Percentiles rank a stretch among this genome's conserved stretches.
phyloP scores from a whole-genome alignment of 345 rosid genomes.

The Carallia pectinifolia region DNA sequence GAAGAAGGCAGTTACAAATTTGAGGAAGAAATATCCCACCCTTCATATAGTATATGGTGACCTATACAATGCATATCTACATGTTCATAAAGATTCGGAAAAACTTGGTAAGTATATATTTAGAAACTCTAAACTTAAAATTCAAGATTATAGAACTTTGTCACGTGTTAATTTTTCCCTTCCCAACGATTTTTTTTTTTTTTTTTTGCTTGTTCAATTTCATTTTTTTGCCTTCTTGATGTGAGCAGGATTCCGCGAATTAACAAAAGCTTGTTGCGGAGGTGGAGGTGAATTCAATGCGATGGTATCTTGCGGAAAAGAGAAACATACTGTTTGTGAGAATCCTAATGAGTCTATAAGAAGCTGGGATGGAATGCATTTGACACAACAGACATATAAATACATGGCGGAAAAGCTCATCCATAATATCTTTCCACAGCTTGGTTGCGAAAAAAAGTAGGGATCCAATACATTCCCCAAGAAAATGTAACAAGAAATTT shows the following conservation, averaged over 20 bases:
- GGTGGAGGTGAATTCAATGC: slow-evolving; percentile 18
- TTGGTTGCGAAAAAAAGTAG: slow-evolving; percentile 3
- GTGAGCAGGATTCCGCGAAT: not conserved
- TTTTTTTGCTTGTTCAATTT: not conserved
- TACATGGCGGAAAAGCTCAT: slow-evolving; percentile 24
- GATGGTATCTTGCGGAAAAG: slow-evolving; percentile 23
- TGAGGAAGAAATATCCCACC: not conserved
- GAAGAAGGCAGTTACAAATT: not conserved
- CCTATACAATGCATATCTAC: not conserved
- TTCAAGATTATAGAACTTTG: not conserved
- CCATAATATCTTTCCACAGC: slow-evolving; percentile 16
- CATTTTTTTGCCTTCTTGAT: not conserved
- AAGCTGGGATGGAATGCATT: slow-evolving; percentile 43
- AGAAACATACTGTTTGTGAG: slow-evolving; percentile 25
- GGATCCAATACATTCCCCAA: no score
- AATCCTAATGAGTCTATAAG: slow-evolving; percentile 14
- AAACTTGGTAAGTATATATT: slow-evolving; percentile 9
- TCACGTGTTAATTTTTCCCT: not conserved
- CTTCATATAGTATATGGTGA: not conserved
- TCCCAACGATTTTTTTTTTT: not conserved
- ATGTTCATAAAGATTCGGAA: not conserved
- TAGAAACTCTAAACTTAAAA: no score
- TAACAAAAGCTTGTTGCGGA: slow-evolving; percentile 14
- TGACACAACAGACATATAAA: slow-evolving; percentile 29
- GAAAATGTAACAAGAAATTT: no score